Evolutionary conservation across 2,329 filamentous ascomycete genomes (phyloP).

Genomic region (Huntiella decipiens): DNA sequence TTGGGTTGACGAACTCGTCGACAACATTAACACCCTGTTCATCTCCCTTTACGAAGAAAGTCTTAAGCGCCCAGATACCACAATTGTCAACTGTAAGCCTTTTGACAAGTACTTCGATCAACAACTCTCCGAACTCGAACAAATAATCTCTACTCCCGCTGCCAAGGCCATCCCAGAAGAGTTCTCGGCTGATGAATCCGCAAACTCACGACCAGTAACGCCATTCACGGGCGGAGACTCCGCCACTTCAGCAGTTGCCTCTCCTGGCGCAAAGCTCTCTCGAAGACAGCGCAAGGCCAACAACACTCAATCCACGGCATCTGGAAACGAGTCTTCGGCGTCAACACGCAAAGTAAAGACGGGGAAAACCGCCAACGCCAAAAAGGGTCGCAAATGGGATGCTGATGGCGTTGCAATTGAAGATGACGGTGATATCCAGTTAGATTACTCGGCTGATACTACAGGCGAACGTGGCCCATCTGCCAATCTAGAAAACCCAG

Average conservation of each 20-base stretch:
- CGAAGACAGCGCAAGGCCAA: slow-evolving; percentile 54
- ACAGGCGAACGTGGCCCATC: slow-evolving; percentile 36
- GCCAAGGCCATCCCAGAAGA: slow-evolving; percentile 13
- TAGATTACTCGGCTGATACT: slow-evolving; percentile 66
- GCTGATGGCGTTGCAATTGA: slow-evolving; percentile 76
- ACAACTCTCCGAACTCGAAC: slow-evolving; percentile 66
- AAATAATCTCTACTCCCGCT: slow-evolving; percentile 22
- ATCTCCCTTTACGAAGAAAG: slow-evolving; percentile 78
- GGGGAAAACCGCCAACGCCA: slow-evolving; percentile 44
- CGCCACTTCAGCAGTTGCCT: slow-evolving; percentile 35
- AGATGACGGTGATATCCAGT: slow-evolving; percentile 47
- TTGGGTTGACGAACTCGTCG: slow-evolving; percentile 92
- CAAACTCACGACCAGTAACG: slow-evolving; percentile 61
- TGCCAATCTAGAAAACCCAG: slow-evolving; percentile 51
- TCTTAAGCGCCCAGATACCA: slow-evolving; percentile 61
- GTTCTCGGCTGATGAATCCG: slow-evolving; percentile 7
- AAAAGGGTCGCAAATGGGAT: slow-evolving; percentile 85
- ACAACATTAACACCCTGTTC: slow-evolving; percentile 86
- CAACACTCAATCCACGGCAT: slow-evolving; percentile 49
- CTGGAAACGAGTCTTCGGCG: slow-evolving; percentile 57
- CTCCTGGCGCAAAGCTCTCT: slow-evolving; percentile 59
- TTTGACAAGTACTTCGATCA: slow-evolving; percentile 94
- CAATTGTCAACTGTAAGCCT: slow-evolving; percentile 53
- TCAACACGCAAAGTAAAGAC: slow-evolving; percentile 33
- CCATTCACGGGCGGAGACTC: slow-evolving; percentile 28